Percentiles rank a stretch among this genome's conserved stretches.
Evolutionary conservation across 257 asterid genomes (phyloP).

Genomic region (Fraxinus quadrangulata): DNA sequence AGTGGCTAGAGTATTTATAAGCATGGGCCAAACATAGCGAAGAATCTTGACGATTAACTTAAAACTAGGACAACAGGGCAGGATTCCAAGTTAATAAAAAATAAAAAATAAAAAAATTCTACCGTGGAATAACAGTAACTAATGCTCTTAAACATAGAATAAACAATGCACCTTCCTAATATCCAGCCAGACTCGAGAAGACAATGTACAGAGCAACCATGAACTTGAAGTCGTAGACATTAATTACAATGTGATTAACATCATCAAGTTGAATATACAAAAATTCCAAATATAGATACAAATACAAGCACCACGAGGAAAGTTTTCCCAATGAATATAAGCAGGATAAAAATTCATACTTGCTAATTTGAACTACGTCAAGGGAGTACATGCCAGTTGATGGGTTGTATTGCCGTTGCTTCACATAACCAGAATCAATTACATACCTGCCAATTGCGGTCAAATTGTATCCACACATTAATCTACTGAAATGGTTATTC

Average conservation of each 20-base stretch:
- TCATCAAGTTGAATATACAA: neutral
- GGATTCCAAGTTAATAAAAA: neutral
- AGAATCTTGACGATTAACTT: too few relatives aligned
- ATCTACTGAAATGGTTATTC: neutral
- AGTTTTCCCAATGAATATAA: slow-evolving; percentile 16
- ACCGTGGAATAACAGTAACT: neutral
- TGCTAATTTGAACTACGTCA: slow-evolving; percentile 92
- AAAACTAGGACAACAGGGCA: neutral
- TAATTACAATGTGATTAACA: neutral
- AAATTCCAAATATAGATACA: slow-evolving; percentile 15
- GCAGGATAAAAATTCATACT: slow-evolving; percentile 47
- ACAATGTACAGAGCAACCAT: neutral
- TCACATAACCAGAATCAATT: slow-evolving; percentile 91
- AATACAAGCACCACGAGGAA: slow-evolving; percentile 1
- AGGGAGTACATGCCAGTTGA: slow-evolving; percentile 96
- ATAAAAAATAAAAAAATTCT: neutral
- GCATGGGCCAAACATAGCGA: too few relatives aligned
- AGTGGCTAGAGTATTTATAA: too few relatives aligned
- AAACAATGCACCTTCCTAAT: neutral
- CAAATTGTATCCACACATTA: neutral
- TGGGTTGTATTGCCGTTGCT: slow-evolving; percentile 96
- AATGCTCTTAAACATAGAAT: neutral
- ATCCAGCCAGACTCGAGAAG: neutral
- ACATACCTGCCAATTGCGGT: slow-evolving; percentile 65
- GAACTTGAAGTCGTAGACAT: neutral